Evolutionary conservation across 2,329 filamentous ascomycete genomes (phyloP), one percentile per base, ranked within the genome.

Genomic region (Fusarium heterosporum): DNA sequence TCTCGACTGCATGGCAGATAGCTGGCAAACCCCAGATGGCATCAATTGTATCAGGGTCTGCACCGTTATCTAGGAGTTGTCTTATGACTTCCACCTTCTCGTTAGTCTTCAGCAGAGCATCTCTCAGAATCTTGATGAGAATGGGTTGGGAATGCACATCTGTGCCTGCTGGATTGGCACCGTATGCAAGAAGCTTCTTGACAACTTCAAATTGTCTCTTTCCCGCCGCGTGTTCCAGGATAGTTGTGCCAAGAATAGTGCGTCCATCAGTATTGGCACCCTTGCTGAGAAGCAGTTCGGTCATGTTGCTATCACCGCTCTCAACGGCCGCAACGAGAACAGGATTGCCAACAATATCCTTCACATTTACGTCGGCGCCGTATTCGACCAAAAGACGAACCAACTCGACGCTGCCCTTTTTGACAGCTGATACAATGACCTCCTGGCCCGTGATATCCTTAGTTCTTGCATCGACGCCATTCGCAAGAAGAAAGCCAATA

Each of bases 1-100:
- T 47, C 25, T 61, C 58, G 1, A 61, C 56, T 6, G 58, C 58
- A 8, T 61, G 58, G 4, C 56, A 61, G 5, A 61, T 54, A 6
- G 48, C 55, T 5, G 58, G 58, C 0, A 61, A 25, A 1, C 58
- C 58, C 6, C 54, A 61, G 0, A 25, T 26, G 5, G 41, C 16
- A 8, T 61, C 58, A 2, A 17, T 39, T 1, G 56, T 28, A 13
- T 61, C 29, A 2, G 41, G 14, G 4, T 45, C 59, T 1, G 46
- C 40, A 2, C 56, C 47, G 4, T 61, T 25, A 0, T 17, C 48
- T 13, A 61, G 17, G 1, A 61, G 47, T 9, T 61, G 45, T 17
- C 30, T 28, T 8, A 61, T 3, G 0, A 61, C 40, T 12, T 61
- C 47, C 2, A 61, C 25, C 8, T 61, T 61, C 3, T 61, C 55